A percentile compares a stretch with the other conserved stretches of the same genome.
Conservation (phyloP, 192 early-diverging fungal species). For the Allomyces javanicus region DNA sequence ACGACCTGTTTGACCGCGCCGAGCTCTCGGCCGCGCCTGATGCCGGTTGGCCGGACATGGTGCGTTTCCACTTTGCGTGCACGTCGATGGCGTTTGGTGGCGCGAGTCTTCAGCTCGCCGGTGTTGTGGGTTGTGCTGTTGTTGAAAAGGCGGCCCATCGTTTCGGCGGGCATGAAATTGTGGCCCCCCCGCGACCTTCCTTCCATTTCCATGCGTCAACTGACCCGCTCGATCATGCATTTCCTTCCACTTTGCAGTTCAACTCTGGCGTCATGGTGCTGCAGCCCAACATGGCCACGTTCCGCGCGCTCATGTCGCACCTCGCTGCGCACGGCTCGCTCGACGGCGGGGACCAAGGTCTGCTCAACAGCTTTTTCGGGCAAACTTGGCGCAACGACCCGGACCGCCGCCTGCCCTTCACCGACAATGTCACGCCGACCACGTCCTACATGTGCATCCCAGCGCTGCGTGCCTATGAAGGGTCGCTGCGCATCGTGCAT, state of each 20-base stretch:
- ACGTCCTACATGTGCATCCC: conserved; percentile 63
- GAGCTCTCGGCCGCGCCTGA: conserved; percentile 76
- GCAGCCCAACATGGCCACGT: conserved; percentile 30
- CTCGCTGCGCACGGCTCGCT: background rate
- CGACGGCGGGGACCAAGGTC: conserved; percentile 75
- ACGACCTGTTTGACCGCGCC: conserved; percentile 51
- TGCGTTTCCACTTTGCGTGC: background rate
- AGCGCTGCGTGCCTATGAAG: conserved; percentile 27
- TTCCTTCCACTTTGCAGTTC: conserved; percentile 25
- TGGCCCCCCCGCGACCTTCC: too few relatives aligned
- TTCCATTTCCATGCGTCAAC: too few relatives aligned
- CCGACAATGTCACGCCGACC: conserved; percentile 72
- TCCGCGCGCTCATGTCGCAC: conserved; percentile 15
- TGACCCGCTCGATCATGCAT: too few relatives aligned
- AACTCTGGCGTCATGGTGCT: conserved; percentile 86
- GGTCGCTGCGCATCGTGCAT: conserved; percentile 58
- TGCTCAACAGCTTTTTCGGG: conserved; percentile 72
- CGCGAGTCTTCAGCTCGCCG: too few relatives aligned
- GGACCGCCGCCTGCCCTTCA: conserved; percentile 56
- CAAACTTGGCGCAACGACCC: conserved; percentile 28
- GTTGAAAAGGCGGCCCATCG: too few relatives aligned
- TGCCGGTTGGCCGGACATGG: conserved; percentile 79
- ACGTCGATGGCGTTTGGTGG: too few relatives aligned
- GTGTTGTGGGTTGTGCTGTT: too few relatives aligned
- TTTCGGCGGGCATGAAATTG: too few relatives aligned